Base-by-base conservation (phyloP, 106 monocot genomes). In the Amphibolis antarctica region DNA sequence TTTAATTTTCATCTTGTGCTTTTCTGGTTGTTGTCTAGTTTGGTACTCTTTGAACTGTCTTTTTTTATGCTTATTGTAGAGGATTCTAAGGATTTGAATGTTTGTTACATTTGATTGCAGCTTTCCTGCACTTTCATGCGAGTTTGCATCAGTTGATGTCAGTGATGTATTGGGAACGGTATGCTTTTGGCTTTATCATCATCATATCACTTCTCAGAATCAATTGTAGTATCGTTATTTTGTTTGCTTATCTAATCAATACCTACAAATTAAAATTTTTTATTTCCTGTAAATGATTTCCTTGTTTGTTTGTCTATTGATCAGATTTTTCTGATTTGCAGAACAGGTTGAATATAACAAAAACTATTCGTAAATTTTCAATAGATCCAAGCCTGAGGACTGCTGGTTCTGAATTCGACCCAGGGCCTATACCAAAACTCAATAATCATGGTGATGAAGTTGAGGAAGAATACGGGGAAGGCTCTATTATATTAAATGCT, bases 141-240 rank as follows among this genome's bases (percentile, higher is more conserved):
- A 99, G 79, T 99, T 99, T 79, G 98, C 98, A 56, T 91, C 98
- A 48, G 88, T 99, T 62, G 98, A 99, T 55, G 87, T 99, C 65
- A 85, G 98, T 64, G 98, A 99, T 69, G 77, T 83, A 44, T 66
- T 99, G 73, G 98, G 98, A 75, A 99, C 98, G 53, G 98, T 91
- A 91, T 80, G 85, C 67, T 59, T n/a, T 7, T 51, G 14, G 10
- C 10, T 31, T 52, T 56, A 3, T 27, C 56, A 25, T 59, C 29
- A 28, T 59, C 13, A 49, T 49, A 12, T 10, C 7, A 36, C 36
- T 36, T 36, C 36, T 36, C 7, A 36, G 36, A 19, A 14, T 14
- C 49, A 49, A 12, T 19, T 49, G n/a, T 49, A 36, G 12, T 7
- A 10, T 49, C 14, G 12, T 49, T 49, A 14, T 49, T 17, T 7